These are phyloP conservation scores for Petasospora fabianii DNA, from an alignment of 1,139 yeast genomes.

Conservation along the genomic window DNA sequence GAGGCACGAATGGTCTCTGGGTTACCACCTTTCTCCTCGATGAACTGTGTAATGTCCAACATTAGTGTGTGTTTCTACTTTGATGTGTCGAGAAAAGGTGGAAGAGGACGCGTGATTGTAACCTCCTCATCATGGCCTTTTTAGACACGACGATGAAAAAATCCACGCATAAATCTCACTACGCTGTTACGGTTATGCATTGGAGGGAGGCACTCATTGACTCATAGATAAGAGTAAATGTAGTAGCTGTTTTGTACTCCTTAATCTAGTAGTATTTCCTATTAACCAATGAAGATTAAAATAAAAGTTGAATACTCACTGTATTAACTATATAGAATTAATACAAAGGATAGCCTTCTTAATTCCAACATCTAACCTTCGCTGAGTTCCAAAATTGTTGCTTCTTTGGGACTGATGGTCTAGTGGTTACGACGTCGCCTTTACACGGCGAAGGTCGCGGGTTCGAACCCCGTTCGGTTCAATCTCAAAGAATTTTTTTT, in stretches of 20 bases:
- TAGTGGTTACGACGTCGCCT: slow-evolving; percentile 26
- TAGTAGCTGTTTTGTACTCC: too few species aligned
- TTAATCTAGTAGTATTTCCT: too few species aligned
- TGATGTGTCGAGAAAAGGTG: not conserved
- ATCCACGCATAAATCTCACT: not conserved
- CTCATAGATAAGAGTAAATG: too few species aligned
- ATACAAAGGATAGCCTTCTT: too few species aligned
- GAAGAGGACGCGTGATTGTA: not conserved
- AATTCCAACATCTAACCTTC: not conserved
- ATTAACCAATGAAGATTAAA: too few species aligned
- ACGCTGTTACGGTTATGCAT: not conserved
- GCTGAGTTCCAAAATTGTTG: slow-evolving; percentile 2
- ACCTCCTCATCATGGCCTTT: not conserved
- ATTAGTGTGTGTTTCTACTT: slow-evolving; percentile 43
- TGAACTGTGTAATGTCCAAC: slow-evolving; percentile 89
- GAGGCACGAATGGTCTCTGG: slow-evolving; percentile 85
- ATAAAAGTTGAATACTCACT: too few species aligned
- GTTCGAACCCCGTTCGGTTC: slow-evolving; percentile 26
- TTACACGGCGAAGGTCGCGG: slow-evolving; percentile 26
- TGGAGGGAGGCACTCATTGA: too few species aligned
- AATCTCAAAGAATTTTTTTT: slow-evolving; percentile 11
- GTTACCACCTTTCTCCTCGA: slow-evolving; percentile 95
- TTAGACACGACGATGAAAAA: slow-evolving; percentile 1
- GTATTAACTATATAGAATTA: too few species aligned
- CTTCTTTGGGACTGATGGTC: slow-evolving; percentile 22